These are phyloP conservation scores for Clitopilus hobsonii DNA, from an alignment of 768 basidiomycete genomes.

Conservation along the genomic window DNA sequence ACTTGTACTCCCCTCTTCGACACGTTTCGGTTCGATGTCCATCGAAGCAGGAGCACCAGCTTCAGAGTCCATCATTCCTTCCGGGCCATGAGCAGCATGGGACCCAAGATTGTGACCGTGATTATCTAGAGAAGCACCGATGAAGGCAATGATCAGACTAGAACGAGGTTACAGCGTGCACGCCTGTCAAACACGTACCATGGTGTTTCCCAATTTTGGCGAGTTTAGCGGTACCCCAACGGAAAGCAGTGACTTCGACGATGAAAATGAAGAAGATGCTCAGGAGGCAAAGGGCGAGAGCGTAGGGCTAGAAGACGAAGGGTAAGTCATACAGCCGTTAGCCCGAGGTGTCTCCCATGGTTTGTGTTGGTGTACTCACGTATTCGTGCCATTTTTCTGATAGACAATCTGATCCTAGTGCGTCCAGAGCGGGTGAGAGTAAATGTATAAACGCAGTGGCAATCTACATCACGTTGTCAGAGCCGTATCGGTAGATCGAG, in stretches of 20 bases:
- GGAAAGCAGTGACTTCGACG: constrained; percentile 81
- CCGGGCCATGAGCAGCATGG: constrained; percentile 71
- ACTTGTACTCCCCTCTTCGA: constrained; percentile 22
- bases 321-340: background rate
- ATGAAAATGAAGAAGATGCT: constrained; percentile 85
- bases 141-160: constrained; percentile 1
- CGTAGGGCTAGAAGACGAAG: constrained; percentile 59
- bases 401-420: constrained; percentile 68
- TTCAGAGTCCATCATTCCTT: constrained; percentile 23
- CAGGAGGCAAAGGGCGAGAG: constrained; percentile 74
- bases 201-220: constrained; percentile 57
- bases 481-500: background rate
- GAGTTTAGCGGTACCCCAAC: constrained; percentile 77
- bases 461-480: constrained; percentile 42
- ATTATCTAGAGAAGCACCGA: constrained; percentile 37
- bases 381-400: constrained; percentile 66
- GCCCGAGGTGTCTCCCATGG: background rate
- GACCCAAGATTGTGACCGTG: constrained; percentile 62
- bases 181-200: constrained; percentile 36
- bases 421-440: constrained; percentile 68
- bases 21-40: constrained; percentile 10
- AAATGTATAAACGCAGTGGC: constrained; percentile 90
- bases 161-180: constrained; percentile 2
- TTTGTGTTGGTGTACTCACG: constrained; percentile 48
- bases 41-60: constrained; percentile 9